Evolutionary conservation across 83 land plant species (phyloP), one percentile per base, ranked within the genome.

Genomic region (Picea abies): DNA sequence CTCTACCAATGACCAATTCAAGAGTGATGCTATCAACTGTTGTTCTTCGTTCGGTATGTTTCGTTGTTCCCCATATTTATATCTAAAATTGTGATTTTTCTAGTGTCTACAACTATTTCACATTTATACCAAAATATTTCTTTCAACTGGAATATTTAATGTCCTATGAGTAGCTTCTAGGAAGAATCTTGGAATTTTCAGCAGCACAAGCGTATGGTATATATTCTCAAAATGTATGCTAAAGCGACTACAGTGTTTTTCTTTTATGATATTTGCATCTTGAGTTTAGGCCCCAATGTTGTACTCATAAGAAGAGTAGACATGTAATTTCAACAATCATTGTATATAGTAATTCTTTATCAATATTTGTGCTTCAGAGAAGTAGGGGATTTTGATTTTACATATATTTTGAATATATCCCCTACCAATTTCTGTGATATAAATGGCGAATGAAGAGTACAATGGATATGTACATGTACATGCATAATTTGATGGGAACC

Each of bases 21-120:
- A 78, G 47, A 19, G 39, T 60, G 80, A 78, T 78, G 63, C 22
- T 78, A 56, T 60, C n/a, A 78, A 56, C 22, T 60, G 80, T 9
- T 58, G 80, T 58, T 49, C 63, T 78, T 78, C 41, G 9, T 77
- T 77, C 0, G 79, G 79, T 77, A 77, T 25, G 79, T 56, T 77
- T 15, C 63, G 4, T 14, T 15, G 14, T 77, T 56, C 56, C 15
- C 9, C 35, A 56, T 41, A 1, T 19, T 1, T 75, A 4, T 44
- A 23, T 4, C 22, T 49, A 29, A 14, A 15, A 52, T 11, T 29
- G 61, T 4, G 3, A 56, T 11, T 73, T 52, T 22, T 77, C 62
- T 23, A 0, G 7, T 52, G 22, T 56, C 15, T 1, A 11, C 14
- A 77, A 3, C 22, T 77, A 29, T 15, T 15, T 77, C 60, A 14